Evolutionary conservation across 2,329 filamentous ascomycete species (phyloP).

Genomic region (Colletotrichum sp.): DNA sequence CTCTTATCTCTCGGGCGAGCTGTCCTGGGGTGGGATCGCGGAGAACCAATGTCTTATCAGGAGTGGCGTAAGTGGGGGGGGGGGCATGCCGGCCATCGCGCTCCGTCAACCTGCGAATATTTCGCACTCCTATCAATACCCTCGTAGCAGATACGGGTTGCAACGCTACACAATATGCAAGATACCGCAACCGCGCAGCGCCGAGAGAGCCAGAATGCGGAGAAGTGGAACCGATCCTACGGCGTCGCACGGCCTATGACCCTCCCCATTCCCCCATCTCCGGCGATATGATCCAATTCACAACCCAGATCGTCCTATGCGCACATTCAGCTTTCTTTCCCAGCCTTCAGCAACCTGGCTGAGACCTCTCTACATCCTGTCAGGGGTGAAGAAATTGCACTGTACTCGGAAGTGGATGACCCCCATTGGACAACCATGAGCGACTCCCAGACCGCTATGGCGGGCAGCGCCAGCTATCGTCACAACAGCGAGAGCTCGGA

Average conservation of each 20-base stretch:
- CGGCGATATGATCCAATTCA: neutral
- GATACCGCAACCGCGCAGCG: neutral
- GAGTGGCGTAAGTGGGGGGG: constrained; percentile 7
- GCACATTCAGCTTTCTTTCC: neutral
- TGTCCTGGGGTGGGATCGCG: neutral
- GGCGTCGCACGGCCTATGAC: neutral
- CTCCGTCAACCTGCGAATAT: neutral
- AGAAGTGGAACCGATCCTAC: neutral
- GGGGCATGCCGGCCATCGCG: neutral
- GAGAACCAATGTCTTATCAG: neutral
- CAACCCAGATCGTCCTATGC: neutral
- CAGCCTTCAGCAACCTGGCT: neutral
- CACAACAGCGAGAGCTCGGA: constrained; percentile 11
- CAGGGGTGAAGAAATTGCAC: neutral
- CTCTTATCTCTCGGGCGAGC: constrained; percentile 1
- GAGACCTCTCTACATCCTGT: neutral
- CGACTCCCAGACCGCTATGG: neutral
- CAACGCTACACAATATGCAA: neutral
- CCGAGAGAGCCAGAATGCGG: neutral
- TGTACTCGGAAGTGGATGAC: neutral
- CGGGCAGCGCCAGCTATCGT: neutral
- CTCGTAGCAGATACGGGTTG: neutral
- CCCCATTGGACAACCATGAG: neutral
- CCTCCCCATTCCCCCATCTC: constrained; percentile 16
- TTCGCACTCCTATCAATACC: neutral